Evolutionary conservation across 257 asterid species (phyloP), one percentile per base, ranked within the genome.

Genomic region (Pogostemon cablin): DNA sequence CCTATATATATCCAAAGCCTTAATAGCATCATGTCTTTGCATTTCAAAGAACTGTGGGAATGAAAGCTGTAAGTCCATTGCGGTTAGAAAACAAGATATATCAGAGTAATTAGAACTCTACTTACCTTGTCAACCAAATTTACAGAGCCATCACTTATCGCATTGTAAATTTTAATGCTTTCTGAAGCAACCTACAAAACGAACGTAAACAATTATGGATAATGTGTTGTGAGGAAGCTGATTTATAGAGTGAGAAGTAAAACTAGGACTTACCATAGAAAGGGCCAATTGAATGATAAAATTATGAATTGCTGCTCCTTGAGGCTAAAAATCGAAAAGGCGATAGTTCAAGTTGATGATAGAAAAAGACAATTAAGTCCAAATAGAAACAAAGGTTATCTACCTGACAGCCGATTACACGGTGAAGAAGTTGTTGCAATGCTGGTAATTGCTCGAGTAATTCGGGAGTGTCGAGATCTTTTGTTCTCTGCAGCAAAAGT

Each of bases 91-190:
- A 32, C 52, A 37, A 64, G 47, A 54, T 15, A 72, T 34, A 59
- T 44, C 2, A 39, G 62, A 69, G 75, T 7, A 40, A 74, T 10
- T 48, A 49, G 48, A 79, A 53, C 78, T 62, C 48, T 46, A 12
- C 72, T 58, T 81, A 95, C 98, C 99, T 95, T 95, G 88, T 95
- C 99, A 63, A 95, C 97, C 86, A 95, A 78, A 82, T 95, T 95
- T 63, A 88, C 92, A 3, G 90, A 73, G 44, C 95, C 99, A 70
- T 90, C 99, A 76, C 93, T 86, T 48, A 91, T 88, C 3, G 98
- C 97, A 56, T 80, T 90, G 74, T 88, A 95, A 72, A 95, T 85
- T 75, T 91, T 95, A 68, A 88, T 83, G 87, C 99, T 95, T 81
- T 95, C 98, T 1, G 88, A 65, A 83, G 99, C 98, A 82, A 89